Evolutionary conservation across 768 basidiomycete genomes (phyloP), one percentile per base, ranked within the genome.

Genomic region (Mycena crocata): DNA sequence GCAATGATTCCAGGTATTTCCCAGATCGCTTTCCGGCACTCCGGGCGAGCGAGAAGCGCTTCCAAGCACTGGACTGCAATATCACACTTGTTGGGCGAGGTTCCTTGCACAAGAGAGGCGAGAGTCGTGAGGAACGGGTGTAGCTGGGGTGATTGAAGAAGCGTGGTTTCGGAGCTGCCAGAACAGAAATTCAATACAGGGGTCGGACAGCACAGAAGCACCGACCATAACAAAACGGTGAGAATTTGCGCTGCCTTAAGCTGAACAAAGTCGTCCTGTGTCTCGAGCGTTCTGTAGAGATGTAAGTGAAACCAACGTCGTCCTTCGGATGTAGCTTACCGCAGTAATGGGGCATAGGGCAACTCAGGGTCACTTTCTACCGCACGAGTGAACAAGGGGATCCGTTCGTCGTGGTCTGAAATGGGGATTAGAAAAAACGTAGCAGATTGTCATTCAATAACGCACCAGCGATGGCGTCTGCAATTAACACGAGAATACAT

Each of bases 211-310:
- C 48, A n/a, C 23, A 21, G 23, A n/a, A 28, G 2, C 28, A 76
- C 82, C 31, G 46, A 91, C 91, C 92, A 90, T 39, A 97, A 86
- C 26, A 98, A 85, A 35, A 96, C 85, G 1, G 96, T 95, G 48
- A 98, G 82, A 68, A 99, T 92, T 74, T 97, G 93, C 0, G 92
- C 86, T 14, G 92, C 85, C 75, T 96, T 98, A 62, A 98, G 84
- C 73, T 96, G 94, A n/a, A 94, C 90, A 70, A 98, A 98, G 75
- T 99, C 96, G 76, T 99, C 98, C 71, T 90, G 91, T 15, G 91
- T 88, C 40, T 93, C 91, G 50, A 98, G 81, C 35, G 90, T 89
- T 72, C 94, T 97, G 70, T 30, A 58, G 39, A 30, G 34, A 61
- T 50, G 30, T 74, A 26, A 78, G 67, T n/a, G 49, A 28, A 55